Evolutionary conservation across 2,329 filamentous ascomycete species (phyloP).

Genomic region (Fusarium anthophilum): DNA sequence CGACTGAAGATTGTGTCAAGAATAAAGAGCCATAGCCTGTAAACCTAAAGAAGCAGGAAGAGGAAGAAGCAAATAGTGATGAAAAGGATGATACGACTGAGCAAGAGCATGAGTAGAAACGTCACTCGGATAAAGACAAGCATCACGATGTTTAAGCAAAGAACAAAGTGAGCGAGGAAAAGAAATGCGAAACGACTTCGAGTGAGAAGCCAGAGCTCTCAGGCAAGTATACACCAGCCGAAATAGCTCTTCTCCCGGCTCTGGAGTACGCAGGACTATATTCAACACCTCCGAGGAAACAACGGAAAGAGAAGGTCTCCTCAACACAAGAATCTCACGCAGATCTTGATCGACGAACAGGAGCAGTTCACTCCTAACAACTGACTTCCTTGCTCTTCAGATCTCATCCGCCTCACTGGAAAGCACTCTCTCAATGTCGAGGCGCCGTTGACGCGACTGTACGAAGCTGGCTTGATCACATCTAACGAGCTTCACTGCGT

Average conservation of each 20-base stretch:
- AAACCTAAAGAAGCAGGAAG: background rate
- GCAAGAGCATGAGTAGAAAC: background rate
- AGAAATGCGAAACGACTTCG: fast-evolving
- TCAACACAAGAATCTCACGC: background rate
- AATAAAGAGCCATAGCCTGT: background rate
- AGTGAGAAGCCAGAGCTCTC: background rate
- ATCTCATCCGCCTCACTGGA: background rate
- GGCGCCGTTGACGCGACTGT: background rate
- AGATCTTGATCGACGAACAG: background rate
- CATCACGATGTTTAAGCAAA: background rate
- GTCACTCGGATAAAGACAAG: background rate
- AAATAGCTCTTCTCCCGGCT: background rate
- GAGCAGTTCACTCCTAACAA: background rate
- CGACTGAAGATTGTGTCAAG: background rate
- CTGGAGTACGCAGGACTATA: background rate
- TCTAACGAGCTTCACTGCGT: background rate
- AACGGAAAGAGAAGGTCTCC: background rate
- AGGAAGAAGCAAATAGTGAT: background rate
- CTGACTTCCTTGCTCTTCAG: background rate
- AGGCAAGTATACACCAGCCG: background rate
- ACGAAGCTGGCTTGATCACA: background rate
- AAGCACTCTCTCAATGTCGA: background rate
- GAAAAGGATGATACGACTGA: background rate
- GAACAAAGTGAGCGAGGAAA: background rate
- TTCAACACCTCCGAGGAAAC: background rate